Conservation (phyloP, 495 filamentous ascomycete species). For the Tricharina praecox region DNA sequence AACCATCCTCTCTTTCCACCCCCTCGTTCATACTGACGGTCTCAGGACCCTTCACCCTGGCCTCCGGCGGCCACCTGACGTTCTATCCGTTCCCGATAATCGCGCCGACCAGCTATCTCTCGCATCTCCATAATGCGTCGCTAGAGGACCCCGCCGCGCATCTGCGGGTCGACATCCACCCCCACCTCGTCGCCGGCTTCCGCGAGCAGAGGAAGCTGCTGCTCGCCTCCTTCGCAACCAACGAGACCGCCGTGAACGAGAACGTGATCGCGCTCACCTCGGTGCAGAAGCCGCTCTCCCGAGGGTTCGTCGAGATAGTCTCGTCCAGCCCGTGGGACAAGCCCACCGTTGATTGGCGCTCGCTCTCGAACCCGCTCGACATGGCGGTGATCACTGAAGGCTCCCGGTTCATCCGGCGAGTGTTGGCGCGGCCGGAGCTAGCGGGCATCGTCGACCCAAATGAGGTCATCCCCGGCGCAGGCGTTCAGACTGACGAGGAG, state of each 20-base stretch:
- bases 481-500: background rate
- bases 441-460: background rate
- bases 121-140: background rate
- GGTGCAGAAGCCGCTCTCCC: conserved; percentile 5
- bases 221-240: background rate
- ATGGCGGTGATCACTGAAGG: background rate
- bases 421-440: conserved; percentile 1
- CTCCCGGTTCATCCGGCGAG: background rate
- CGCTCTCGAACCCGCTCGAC: conserved; percentile 28
- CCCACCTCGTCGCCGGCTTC: conserved; percentile 28
- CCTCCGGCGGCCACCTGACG: background rate
- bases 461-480: background rate
- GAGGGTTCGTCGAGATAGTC: conserved; percentile 28
- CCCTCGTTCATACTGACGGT: no score
- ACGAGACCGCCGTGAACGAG: conserved; percentile 1
- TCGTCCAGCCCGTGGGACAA: conserved; percentile 24
- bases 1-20: no score
- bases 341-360: conserved; percentile 27
- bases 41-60: conserved; percentile 30
- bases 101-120: background rate
- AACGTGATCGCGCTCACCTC: background rate
- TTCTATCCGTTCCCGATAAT: conserved; percentile 3
- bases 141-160: conserved; percentile 6
- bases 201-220: conserved; percentile 9
- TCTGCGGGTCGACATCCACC: conserved; percentile 27